Evolutionary conservation across 192 early-diverging fungal genomes (phyloP), one percentile per base, ranked within the genome.

Genomic region (Funneliformis geosporum): DNA sequence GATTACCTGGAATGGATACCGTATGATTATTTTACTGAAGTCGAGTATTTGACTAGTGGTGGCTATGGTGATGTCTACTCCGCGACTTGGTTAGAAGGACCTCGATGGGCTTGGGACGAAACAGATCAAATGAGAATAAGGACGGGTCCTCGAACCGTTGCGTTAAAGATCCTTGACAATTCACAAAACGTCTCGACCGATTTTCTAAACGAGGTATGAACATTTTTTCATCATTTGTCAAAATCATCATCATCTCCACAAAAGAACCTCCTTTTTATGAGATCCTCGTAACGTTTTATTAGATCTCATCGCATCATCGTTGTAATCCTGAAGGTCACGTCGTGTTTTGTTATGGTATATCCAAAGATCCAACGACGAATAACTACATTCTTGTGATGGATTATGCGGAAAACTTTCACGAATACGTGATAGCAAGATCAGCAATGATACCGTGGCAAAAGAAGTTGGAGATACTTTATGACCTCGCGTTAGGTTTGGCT

Each of bases 1-100:
- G 46, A 33, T 39, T 38, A 59, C 39, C 8, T 74, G 73, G 73
- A 74, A 74, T 74, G 73, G 73, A 74, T 74, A 74, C 47, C 46
- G 11, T 40, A 59, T 74, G 73, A 59, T 28, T 9, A 55, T 38
- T 74, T 74, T 33, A 38, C 11, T 6, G 40, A 50, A 1, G 33
- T 59, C 8, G 39, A 55, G 39, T 60, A 74, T 74, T 21, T 74
- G 8, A 47, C 46, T 5, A 59, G 25, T 16, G 73, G 73, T 16
- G 73, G 73, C 9, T 59, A 74, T 33, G 40, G 73, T 16, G 18
- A 50, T 40, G 23, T 74, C 25, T 59, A 18, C 8, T 33, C 28
- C 12, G 47, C 55, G 16, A 21, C 23, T 33, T 74, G 73, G 73
- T 12, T 16, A 28, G 28, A 60, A 16, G 73, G 73, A 28, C 73